Base-by-base conservation (phyloP, 139 green algal species). In the Tetradesmus lagerheimii region DNA sequence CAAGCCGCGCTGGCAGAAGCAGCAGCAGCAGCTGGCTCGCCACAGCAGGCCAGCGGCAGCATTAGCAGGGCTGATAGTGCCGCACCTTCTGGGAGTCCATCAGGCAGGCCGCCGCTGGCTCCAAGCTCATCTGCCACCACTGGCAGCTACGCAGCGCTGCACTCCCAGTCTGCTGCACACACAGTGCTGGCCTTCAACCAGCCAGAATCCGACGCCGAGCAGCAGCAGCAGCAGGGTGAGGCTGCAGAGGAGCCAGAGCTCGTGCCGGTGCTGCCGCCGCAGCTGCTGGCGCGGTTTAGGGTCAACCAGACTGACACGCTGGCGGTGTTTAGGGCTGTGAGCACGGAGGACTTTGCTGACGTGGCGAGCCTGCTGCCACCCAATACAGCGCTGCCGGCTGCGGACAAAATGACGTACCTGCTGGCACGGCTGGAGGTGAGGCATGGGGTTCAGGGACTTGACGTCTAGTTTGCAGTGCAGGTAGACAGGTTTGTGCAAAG, bases 401-500 rank as follows among this genome's bases (percentile, higher is more conserved):
- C 89, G 0, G 93, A 96, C 88, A 94, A 94, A 47, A 96, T 96
- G 94, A 96, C 93, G 4, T 96, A 96, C 77, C 81, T 96, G 84
- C 91, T 96, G 11, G 93, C 92, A 29, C 90, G 94, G 0, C 90
- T 96, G 0, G 94, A 96, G 91, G 92, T 94, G 45, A 38, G 89
- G 25, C 75, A 41, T 77, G 4, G 43, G 15, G 57, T 62, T 23
- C 2, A 15, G 9, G 43, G 43, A 11, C 8, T 2, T 62, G 47
- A 23, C 1, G 12, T 53, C n/a, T n/a, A n/a, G n/a, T n/a, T n/a
- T n/a, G n/a, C n/a, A n/a, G n/a, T n/a, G n/a, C n/a, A n/a, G n/a
- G n/a, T n/a, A n/a, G n/a, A n/a, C n/a, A n/a, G n/a, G n/a, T n/a
- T n/a, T n/a, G n/a, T n/a, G n/a, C n/a, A n/a, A n/a, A n/a, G n/a